phyloP scores from a whole-genome alignment of 768 basidiomycete species.

The Phylloporus arenicola region DNA sequence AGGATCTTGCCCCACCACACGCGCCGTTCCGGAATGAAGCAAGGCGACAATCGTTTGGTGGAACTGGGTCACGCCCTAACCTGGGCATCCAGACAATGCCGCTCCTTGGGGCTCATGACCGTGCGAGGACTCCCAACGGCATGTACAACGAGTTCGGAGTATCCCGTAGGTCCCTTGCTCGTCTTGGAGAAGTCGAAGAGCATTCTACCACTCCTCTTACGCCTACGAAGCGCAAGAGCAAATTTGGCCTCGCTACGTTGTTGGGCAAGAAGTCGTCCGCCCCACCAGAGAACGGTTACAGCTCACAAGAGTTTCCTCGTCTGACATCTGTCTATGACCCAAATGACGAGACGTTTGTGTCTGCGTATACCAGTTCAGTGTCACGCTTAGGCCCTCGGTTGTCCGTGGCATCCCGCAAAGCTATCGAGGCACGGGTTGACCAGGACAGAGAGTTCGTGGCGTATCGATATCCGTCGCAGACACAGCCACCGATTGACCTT shows the following conservation, averaged over 20 bases:
- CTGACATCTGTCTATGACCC: constrained; percentile 40
- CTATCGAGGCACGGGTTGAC: constrained; percentile 74
- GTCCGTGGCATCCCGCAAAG: constrained; percentile 64
- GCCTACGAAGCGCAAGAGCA: constrained; percentile 62
- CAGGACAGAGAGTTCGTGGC: constrained; percentile 83
- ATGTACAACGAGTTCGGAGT: constrained; percentile 71
- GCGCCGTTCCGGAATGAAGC: constrained; percentile 58
- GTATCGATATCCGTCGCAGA: constrained; percentile 79
- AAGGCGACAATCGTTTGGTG: constrained; percentile 75
- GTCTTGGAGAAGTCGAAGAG: constrained; percentile 29
- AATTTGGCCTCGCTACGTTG: constrained; percentile 61
- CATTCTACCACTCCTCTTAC: constrained; percentile 25
- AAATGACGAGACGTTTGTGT: constrained; percentile 43
- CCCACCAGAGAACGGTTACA: constrained; percentile 30
- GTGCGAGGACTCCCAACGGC: constrained; percentile 31
- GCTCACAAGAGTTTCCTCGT: constrained; percentile 44
- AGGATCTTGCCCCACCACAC: constrained; percentile 56
- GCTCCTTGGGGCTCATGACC: constrained; percentile 30
- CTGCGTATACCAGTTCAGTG: constrained; percentile 45
- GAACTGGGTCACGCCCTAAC: constrained; percentile 54
- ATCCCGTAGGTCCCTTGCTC: constrained; percentile 54
- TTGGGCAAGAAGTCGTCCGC: constrained; percentile 51
- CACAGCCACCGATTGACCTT: constrained; percentile 57
- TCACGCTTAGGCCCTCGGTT: constrained; percentile 50
- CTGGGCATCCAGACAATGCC: constrained; percentile 50